A percentile compares a stretch with the other conserved stretches of the same genome.
Conservation (phyloP, 306 rosid species). For the Cicer yamashitae region DNA sequence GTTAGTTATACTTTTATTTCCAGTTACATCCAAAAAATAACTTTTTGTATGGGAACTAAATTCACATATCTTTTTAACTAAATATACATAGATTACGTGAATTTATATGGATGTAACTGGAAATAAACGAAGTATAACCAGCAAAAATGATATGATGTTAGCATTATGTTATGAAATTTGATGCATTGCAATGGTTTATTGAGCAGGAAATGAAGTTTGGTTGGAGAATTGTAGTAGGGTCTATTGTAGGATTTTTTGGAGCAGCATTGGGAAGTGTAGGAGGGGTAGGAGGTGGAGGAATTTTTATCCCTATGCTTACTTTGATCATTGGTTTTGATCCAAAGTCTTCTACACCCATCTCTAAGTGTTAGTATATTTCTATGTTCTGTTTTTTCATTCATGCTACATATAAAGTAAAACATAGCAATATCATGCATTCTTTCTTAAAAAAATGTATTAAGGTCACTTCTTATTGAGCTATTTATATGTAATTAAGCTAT, state of each 20-base stretch:
- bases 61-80: too few relatives aligned
- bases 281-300: conserved; percentile 94
- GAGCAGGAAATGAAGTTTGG: conserved; percentile 81
- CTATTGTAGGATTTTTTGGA: conserved; percentile 82
- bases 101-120: too few relatives aligned
- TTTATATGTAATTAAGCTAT: too few relatives aligned
- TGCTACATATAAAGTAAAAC: conserved; percentile 19
- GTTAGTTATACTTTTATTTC: too few relatives aligned
- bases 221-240: conserved; percentile 73
- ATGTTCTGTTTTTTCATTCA: not conserved
- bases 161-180: conserved; percentile 13
- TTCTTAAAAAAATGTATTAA: not conserved
- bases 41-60: too few relatives aligned
- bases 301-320: conserved; percentile 83
- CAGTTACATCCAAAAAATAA: too few relatives aligned
- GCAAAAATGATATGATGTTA: not conserved
- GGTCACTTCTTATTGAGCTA: not conserved
- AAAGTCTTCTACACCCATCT: conserved; percentile 86
- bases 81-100: too few relatives aligned
- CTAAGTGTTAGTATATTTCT: conserved; percentile 68
- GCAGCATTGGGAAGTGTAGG: conserved; percentile 92
- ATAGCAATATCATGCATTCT: not conserved
- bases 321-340: conserved; percentile 86
- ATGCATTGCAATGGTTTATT: conserved; percentile 33
- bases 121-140: too few relatives aligned